phyloP scores from a whole-genome alignment of 2,329 filamentous ascomycete genomes.

The Aspergillus hortae region DNA sequence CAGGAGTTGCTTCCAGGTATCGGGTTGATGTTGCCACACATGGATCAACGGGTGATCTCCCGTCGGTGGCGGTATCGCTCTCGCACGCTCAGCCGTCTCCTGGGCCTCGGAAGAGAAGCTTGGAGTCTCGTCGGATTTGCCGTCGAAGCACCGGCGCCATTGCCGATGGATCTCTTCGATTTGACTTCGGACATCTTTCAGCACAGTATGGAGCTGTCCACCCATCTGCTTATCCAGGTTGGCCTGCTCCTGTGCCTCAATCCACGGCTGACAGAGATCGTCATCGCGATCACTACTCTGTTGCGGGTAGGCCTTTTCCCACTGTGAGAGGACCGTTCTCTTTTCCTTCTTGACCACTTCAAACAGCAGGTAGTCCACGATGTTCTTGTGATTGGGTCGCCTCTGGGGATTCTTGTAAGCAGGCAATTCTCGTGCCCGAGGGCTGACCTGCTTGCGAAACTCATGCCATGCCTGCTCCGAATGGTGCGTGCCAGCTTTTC shows the following conservation, averaged over 20 bases:
- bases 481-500: conserved; percentile 44
- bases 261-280: conserved; percentile 34
- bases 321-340: conserved; percentile 26
- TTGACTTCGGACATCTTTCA: conserved; percentile 18
- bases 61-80: conserved; percentile 28
- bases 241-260: conserved; percentile 19
- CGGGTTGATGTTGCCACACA: conserved; percentile 30
- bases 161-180: conserved; percentile 16
- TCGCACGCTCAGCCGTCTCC: conserved; percentile 25
- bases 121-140: not conserved
- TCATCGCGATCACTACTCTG: conserved; percentile 24
- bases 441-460: conserved; percentile 33
- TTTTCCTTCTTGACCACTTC: conserved; percentile 33
- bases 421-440: conserved; percentile 24
- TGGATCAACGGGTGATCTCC: conserved; percentile 31
- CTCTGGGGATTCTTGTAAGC: conserved; percentile 35
- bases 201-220: conserved; percentile 14
- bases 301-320: conserved; percentile 27
- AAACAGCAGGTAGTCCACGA: conserved; percentile 46
- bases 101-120: conserved; percentile 23
- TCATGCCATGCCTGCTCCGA: conserved; percentile 36
- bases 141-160: conserved; percentile 17
- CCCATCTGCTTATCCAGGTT: conserved; percentile 11
- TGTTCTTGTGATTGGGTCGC: conserved; percentile 28
- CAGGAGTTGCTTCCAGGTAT: conserved; percentile 33